These are phyloP conservation scores for Candida sanyaensis DNA, from an alignment of 1,139 yeast genomes.

Conservation along the genomic window DNA sequence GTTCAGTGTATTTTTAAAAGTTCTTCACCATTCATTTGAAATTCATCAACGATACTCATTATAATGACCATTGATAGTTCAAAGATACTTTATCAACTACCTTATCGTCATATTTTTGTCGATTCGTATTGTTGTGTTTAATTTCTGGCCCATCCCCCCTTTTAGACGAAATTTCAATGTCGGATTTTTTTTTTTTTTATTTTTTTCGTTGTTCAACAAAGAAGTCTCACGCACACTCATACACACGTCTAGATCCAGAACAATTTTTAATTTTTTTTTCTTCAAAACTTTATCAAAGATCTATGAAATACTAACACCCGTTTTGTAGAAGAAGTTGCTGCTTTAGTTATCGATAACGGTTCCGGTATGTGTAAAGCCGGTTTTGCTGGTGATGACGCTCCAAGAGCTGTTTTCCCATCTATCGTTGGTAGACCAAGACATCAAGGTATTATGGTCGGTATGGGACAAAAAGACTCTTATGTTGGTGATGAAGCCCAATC, in stretches of 20 bases:
- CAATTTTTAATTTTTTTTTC: not conserved
- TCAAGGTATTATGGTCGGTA: slow-evolving; percentile 99
- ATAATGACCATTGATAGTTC: not conserved
- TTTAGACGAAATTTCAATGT: not conserved
- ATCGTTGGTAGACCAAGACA: slow-evolving; percentile 99
- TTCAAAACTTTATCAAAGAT: not conserved
- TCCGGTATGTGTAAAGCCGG: slow-evolving; percentile 99
- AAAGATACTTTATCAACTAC: not conserved
- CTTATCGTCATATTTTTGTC: too few species aligned
- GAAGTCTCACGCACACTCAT: not conserved
- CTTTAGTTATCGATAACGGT: slow-evolving; percentile 98
- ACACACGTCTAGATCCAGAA: not conserved
- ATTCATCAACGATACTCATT: not conserved
- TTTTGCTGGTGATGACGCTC: slow-evolving; percentile 99
- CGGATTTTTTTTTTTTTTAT: not conserved
- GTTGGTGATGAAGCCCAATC: slow-evolving; percentile 99
- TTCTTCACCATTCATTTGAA: not conserved
- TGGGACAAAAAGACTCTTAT: slow-evolving; percentile 99
- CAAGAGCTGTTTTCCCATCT: slow-evolving; percentile 99
- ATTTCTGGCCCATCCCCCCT: not conserved
- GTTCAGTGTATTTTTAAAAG: not conserved
- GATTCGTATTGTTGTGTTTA: not conserved
- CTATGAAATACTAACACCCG: slow-evolving; percentile 22
- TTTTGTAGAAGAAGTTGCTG: slow-evolving; percentile 52
- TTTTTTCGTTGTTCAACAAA: not conserved